Evolutionary conservation across 208 protist genomes (phyloP), one percentile per base, ranked within the genome.

Genomic region (Blastocrithidia nonstop): DNA sequence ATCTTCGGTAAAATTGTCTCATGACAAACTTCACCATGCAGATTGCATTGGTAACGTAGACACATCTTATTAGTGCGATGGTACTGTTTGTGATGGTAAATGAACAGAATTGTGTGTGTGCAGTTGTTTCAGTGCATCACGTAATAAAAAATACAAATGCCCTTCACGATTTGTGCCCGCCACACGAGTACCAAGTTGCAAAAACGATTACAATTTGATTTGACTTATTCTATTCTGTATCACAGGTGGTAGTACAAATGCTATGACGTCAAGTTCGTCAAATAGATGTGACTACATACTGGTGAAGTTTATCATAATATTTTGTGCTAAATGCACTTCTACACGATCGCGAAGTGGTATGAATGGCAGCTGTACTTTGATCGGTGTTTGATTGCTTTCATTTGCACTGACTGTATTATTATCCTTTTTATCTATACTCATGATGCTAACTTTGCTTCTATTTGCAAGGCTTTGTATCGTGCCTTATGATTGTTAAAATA

Each of bases 1-100:
- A 3, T 32, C 1, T 3, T 39, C 28, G 4, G 67, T 69, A 44
- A 88, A 84, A 51, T 74, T 75, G 41, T 84, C 74, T 60, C 57
- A 69, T 17, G 42, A 46, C 23, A 84, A 26, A 19, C 41, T 44
- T 74, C 72, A 88, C 36, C 56, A 53, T 48, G n/a, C 58, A 68
- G 9, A 52, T 50, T 6, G 38, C 25, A 9, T 50, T 46, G n/a
- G 22, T 50, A 3, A 26, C 16, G 11, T 15, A 3, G 17, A 19
- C 16, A 2, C n/a, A 7, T 15, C 3, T 15, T 26, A 27, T 26
- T 6, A 33, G 9, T 23, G 39, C 22, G 5, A 7, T 32, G 8
- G 17, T 40, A 2, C 41, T 49, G 11, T 31, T 21, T 35, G 29
- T n/a, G n/a, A 35, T n/a, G 29, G 29, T n/a, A 35, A 11, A 35